Base-by-base conservation (phyloP, 176 grass and related monocot genomes). In the Areca catechu region DNA sequence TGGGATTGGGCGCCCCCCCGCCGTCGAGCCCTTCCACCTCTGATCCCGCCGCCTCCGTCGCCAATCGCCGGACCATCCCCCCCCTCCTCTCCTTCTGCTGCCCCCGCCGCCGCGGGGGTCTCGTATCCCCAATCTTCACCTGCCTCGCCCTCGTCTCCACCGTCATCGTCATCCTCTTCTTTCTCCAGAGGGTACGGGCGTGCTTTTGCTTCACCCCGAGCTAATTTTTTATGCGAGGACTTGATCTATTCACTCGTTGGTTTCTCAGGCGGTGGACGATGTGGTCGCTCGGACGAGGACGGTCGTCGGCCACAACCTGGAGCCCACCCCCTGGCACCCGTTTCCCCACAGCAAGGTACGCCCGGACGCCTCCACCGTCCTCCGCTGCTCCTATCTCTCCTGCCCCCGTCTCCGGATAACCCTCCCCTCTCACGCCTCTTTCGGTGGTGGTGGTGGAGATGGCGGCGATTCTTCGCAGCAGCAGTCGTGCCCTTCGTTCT, bases 241-340 rank as follows among this genome's bases (percentile, higher is more conserved):
- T 12, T 17, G n/a, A 3, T 54, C n/a, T 7, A 14, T 4, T 7
- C 25, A 5, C 48, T 19, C 50, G 25, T 62, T 16, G 20, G 2
- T n/a, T 16, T 12, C 22, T 81, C 69, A 95, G 90, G 79, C 69
- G 57, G 65, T 80, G 61, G 71, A 85, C 61, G 79, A 58, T 48
- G 66, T 79, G 12, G 0, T 77, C 37, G 72, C 77, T 24, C 63
- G 73, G 22, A 90, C 74, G 37, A 54, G 73, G 62, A 95, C 91
- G 27, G 65, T 95, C 62, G 74, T 76, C 17, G 91, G 91, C n/a
- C 86, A 95, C 80, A 95, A 95, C 80, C 86, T 95, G 24, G 86
- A 84, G 5, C 83, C 91, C 4, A 90, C 90, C 61, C 90, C 90
- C 16, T 95, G 90, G 90, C 90, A 95, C 76, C 73, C 60, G 16